Evolutionary conservation across 2,329 filamentous ascomycete species (phyloP), one percentile per base, ranked within the genome.

Genomic region (Trichoderma polysporum): DNA sequence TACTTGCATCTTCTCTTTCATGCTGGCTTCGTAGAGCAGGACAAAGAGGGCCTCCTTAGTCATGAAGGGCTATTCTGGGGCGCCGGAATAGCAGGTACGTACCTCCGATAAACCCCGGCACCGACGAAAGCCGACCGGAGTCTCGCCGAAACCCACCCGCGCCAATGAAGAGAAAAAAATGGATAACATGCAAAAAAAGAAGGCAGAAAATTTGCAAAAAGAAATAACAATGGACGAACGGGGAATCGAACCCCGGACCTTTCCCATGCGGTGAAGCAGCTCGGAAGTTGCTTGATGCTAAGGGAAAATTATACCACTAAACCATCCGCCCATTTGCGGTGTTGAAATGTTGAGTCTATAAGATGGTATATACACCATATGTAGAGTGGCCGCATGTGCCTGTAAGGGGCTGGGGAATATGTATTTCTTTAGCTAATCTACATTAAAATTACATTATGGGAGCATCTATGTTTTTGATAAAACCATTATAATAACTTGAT

Each of bases 241-340:
- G 67, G 67, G 67, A 68, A 68, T 68, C 64, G 67, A 68, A 68
- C 67, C 67, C 67, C 60, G 67, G 67, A 68, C 67, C 67, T 66
- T 62, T 68, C 67, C 67, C 64, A 68, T 52, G 53, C 61, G 45
- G 22, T 50, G 19, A 54, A 54, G 49, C 61, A 45, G 39, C 37
- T 56, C n/a, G 35, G 12, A 50, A 41, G 53, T 41, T 50, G 63
- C 52, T 59, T 59, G 41, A 59, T 66, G 63, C 63, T 66, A 66
- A 66, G 54, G 63, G 63, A 66, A 66, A 66, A 66, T 66, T 66
- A 66, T 66, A 66, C 63, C 63, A 66, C 63, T 66, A 66, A 66
- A 66, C 63, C 63, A 66, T 66, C 63, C 63, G 63, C 63, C 63
- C 63, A 66, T 59, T 65, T 65, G 52, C n/a, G 54, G 50, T 59